Evolutionary conservation across 805 yeast species (phyloP).

Genomic region (Tetrapisispora nanseiensis): DNA sequence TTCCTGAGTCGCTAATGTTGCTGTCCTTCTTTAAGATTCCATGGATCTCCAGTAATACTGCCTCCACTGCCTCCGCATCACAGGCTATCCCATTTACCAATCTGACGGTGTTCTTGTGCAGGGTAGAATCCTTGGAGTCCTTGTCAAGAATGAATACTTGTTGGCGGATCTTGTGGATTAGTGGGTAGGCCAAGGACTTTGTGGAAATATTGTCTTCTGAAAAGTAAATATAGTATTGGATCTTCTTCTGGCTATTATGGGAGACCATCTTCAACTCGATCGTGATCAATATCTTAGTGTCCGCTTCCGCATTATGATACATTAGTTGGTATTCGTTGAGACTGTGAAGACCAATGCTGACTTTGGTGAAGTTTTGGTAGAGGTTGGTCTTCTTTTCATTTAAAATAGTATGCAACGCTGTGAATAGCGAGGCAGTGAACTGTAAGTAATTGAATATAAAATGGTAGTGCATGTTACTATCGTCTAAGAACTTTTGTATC

Average conservation of each 20-base stretch:
- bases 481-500: conserved; percentile 26
- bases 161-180: conserved; percentile 23
- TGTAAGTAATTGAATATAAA: conserved; percentile 29
- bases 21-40: conserved; percentile 9
- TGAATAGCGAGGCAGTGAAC: conserved; percentile 26
- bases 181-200: conserved; percentile 21
- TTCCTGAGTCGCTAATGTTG: conserved; percentile 2
- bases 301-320: conserved; percentile 20
- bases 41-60: conserved; percentile 19
- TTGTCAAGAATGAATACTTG: conserved; percentile 22
- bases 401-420: conserved; percentile 13
- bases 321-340: conserved; percentile 24
- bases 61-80: conserved; percentile 10
- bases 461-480: conserved; percentile 23
- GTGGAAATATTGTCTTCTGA: conserved; percentile 22
- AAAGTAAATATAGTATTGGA: conserved; percentile 25
- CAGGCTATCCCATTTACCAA: conserved; percentile 26
- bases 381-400: conserved; percentile 5
- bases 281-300: conserved; percentile 19
- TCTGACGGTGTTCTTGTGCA: conserved; percentile 14
- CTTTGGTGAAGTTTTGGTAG: conserved; percentile 11
- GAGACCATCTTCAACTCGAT: conserved; percentile 24
- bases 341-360: conserved; percentile 22
- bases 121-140: not conserved
- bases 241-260: conserved; percentile 18